Base-by-base conservation (phyloP, 2,329 filamentous ascomycete species). In the Phaeomoniella chlamydospora region DNA sequence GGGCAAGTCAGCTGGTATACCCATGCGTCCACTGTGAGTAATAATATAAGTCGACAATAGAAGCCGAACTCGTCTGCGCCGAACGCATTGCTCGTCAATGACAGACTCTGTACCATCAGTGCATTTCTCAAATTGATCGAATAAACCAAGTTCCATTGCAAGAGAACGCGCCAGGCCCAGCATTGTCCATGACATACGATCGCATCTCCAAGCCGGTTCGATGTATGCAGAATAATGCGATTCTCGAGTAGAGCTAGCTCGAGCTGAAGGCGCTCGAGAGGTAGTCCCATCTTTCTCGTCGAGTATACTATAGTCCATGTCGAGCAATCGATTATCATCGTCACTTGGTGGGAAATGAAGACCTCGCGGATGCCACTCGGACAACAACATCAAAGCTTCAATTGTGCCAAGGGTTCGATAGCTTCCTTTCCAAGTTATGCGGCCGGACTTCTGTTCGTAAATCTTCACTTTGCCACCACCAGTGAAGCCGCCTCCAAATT, bases 311-410 rank as follows among this genome's bases (percentile, higher is more conserved):
- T 90, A 81, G 13, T 83, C 78, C 1, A 83, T 80, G 3, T 72
- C 61, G 42, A 79, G 61, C 29, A 78, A 63, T 19, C 75, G 70
- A 36, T 75, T 72, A 40, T 77, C 75, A 42, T 77, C 74, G 39
- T 77, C 72, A 32, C 72, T 72, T 1, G 76, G 74, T 3, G 90
- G 90, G 50, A 96, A 98, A 55, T 96, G 88, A 41, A 98, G 68
- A 12, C 87, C 87, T 4, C 88, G 76, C 3, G 90, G 90, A 55
- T 96, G 88, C 88, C 90, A 98, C 52, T 98, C 90, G 1, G 88
- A 96, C 31, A 98, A 65, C 16, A 98, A 79, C 67, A 98, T 77
- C 18, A 98, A 62, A 19, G 86, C 92, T 59, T 98, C 90, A 16
- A 98, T 85, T 1, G 88, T 94, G 12, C 90, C 90, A 3, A 98